These are phyloP conservation scores for Calendula officinalis DNA, from an alignment of 129 eudicot genomes.

Conservation along the genomic window DNA sequence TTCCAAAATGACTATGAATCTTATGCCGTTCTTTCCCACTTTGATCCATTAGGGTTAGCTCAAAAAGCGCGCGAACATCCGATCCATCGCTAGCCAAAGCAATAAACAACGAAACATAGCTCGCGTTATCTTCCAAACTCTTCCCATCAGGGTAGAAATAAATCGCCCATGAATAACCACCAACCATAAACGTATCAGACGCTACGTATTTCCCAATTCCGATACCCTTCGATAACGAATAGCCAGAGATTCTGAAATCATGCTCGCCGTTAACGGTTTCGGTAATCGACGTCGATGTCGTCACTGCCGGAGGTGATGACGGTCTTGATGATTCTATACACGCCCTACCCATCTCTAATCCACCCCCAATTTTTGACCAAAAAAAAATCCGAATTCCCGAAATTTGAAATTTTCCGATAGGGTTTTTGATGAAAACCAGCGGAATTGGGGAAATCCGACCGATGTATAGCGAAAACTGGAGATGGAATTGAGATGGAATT, in stretches of 20 bases:
- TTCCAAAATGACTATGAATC: constrained; percentile 86
- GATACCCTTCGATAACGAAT: constrained; percentile 68
- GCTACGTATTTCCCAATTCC: constrained; percentile 78
- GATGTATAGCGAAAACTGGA: not conserved
- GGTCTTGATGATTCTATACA: constrained; percentile 35
- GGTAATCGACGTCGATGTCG: constrained; percentile 57
- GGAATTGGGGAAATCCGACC: constrained; percentile 1
- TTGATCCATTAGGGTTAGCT: constrained; percentile 81
- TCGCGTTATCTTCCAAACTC: constrained; percentile 76
- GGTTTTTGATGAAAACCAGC: constrained; percentile 13
- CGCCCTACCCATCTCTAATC: constrained; percentile 49
- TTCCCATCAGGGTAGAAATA: constrained; percentile 96
- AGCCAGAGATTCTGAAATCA: constrained; percentile 68
- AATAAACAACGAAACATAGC: constrained; percentile 76
- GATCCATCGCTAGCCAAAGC: constrained; percentile 83
- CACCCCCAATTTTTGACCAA: not conserved
- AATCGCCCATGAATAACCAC: constrained; percentile 83
- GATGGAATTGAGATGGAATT: not conserved
- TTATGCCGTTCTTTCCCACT: constrained; percentile 89
- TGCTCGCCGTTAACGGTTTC: constrained; percentile 83
- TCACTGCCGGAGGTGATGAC: constrained; percentile 35
- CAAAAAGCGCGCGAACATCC: constrained; percentile 88
- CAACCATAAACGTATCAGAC: constrained; percentile 74
- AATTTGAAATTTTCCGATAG: not conserved
- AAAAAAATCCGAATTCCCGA: not conserved